These are phyloP conservation scores for Corymbia citriodora DNA, from an alignment of 441 rosid genomes.

Conservation along the genomic window DNA sequence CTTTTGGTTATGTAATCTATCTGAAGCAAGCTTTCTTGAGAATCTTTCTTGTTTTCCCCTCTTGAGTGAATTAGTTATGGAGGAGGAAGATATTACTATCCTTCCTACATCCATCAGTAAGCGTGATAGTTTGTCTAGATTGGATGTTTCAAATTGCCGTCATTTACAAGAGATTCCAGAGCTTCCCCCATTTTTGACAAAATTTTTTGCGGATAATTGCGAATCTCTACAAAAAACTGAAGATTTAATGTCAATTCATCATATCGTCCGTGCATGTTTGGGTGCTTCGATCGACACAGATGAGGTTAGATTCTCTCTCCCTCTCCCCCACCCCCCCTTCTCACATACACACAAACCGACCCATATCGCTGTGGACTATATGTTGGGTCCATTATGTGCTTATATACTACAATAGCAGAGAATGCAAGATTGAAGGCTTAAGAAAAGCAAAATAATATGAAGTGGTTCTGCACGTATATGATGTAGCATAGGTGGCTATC, in stretches of 20 bases:
- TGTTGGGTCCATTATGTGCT: background rate
- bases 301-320: background rate
- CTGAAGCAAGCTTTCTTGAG: background rate
- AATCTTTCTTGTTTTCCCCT: background rate
- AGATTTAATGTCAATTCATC: background rate
- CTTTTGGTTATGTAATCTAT: background rate
- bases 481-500: background rate
- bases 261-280: too few species aligned
- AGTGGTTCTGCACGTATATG: background rate
- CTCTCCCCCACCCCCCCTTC: too few species aligned
- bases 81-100: background rate
- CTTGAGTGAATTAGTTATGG: accelerated
- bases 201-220: accelerated
- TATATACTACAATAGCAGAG: background rate
- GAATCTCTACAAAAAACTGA: background rate
- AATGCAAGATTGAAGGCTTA: background rate
- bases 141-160: accelerated
- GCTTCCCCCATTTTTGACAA: background rate
- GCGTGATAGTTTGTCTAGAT: accelerated
- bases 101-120: background rate
- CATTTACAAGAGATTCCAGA: background rate
- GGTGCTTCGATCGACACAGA: accelerated
- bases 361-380: background rate
- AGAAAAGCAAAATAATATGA: background rate
- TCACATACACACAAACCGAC: background rate